phyloP scores from a whole-genome alignment of 257 asterid genomes.

The Echites panduratus region DNA sequence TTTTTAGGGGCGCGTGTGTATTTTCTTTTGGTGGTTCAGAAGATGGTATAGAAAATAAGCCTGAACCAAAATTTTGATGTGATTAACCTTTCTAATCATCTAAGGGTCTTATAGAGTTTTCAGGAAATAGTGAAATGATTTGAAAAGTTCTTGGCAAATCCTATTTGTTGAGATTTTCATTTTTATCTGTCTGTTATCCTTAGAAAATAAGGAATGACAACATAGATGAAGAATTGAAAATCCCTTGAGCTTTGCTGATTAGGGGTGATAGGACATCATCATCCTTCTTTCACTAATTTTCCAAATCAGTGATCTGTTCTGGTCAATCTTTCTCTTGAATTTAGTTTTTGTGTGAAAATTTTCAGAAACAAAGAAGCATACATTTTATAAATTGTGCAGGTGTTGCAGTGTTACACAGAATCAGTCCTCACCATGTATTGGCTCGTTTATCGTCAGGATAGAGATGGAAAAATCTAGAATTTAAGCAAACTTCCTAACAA shows the following conservation, averaged over 20 bases:
- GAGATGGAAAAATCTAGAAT: background rate
- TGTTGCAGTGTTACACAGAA: background rate
- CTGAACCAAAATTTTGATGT: too few relatives aligned
- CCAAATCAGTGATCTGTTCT: background rate
- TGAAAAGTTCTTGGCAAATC: background rate
- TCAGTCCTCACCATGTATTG: background rate
- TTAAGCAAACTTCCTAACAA: background rate
- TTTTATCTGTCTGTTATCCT: background rate
- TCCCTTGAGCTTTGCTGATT: background rate
- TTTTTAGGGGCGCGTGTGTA: too few relatives aligned
- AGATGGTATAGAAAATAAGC: too few relatives aligned
- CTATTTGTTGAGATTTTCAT: background rate
- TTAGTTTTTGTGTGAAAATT: background rate
- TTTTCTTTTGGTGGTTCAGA: too few relatives aligned
- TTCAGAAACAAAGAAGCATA: background rate
- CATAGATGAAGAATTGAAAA: background rate
- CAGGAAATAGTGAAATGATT: background rate
- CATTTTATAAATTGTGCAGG: background rate
- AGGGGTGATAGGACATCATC: conserved; percentile 1
- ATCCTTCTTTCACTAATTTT: background rate
- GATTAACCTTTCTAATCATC: background rate
- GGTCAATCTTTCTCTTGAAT: background rate
- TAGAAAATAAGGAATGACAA: background rate
- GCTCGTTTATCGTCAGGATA: background rate
- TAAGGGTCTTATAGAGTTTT: background rate